Evolutionary conservation across 106 monocot genomes (phyloP).

Genomic region (Allium cepa): DNA sequence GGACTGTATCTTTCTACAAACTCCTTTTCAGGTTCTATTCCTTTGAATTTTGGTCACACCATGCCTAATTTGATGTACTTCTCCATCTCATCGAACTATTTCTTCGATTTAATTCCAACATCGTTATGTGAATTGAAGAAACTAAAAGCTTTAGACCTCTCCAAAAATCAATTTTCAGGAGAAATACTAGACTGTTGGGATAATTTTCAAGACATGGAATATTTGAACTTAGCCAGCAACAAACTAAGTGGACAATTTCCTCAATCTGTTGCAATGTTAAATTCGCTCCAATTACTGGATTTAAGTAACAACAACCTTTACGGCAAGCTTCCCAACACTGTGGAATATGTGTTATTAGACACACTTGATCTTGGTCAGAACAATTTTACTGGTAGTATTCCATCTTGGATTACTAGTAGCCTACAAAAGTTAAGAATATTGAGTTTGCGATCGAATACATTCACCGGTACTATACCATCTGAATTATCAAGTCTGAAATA

Average conservation of each 20-base stretch:
- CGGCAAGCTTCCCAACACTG: constrained; percentile 17
- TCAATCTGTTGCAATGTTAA: neutral
- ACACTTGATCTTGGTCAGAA: constrained; percentile 38
- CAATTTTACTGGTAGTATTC: constrained; percentile 21
- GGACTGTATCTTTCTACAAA: constrained; percentile 17
- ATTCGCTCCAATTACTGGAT: constrained; percentile 20
- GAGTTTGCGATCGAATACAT: constrained; percentile 22
- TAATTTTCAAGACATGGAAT: constrained; percentile 2
- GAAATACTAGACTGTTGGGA: constrained; percentile 29
- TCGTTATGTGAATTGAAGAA: constrained; percentile 18
- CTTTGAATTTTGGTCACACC: neutral
- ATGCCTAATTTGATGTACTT: constrained; percentile 8
- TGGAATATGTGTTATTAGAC: constrained; percentile 4
- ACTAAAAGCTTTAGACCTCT: constrained; percentile 24
- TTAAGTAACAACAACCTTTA: constrained; percentile 23
- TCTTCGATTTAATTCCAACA: constrained; percentile 11
- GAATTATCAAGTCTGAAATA: neutral
- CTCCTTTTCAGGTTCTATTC: constrained; percentile 16
- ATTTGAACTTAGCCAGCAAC: constrained; percentile 25
- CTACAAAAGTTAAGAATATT: constrained; percentile 17
- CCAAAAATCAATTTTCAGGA: constrained; percentile 29
- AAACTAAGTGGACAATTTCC: constrained; percentile 17
- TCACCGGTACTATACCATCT: constrained; percentile 11
- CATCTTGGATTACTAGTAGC: constrained; percentile 30
- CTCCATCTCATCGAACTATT: constrained; percentile 7